Evolutionary conservation across 176 grass and related monocot species (phyloP).

Genomic region (Carex myosuroides): DNA sequence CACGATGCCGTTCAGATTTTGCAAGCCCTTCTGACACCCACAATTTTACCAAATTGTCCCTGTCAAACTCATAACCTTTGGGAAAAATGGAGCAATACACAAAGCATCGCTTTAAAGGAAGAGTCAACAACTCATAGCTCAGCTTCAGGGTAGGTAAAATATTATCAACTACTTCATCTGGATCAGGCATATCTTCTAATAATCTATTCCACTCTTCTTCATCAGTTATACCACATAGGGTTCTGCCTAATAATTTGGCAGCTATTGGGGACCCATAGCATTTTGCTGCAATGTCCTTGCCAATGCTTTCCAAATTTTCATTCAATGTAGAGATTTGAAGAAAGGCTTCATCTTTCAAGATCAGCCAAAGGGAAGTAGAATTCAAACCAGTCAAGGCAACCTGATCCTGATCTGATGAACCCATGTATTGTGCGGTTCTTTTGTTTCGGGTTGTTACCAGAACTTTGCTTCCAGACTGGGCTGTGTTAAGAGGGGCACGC

Average conservation of each 20-base stretch:
- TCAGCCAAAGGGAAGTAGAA: slow-evolving; percentile 3
- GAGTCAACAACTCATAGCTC: slow-evolving; percentile 30
- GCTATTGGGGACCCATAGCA: slow-evolving; percentile 20
- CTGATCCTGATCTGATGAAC: background rate
- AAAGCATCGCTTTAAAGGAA: slow-evolving; percentile 27
- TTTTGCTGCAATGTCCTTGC: slow-evolving; percentile 4
- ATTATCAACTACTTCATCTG: background rate
- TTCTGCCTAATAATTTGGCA: slow-evolving; percentile 18
- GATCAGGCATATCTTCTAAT: slow-evolving; percentile 4
- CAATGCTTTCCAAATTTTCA: slow-evolving; percentile 6
- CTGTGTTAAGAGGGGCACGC: background rate
- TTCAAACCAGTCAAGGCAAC: background rate
- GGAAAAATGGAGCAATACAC: slow-evolving; percentile 37
- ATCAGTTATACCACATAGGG: background rate
- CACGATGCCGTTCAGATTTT: background rate
- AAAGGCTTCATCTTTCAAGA: slow-evolving; percentile 25
- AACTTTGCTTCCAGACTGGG: slow-evolving; percentile 13
- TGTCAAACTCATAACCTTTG: slow-evolving; percentile 26
- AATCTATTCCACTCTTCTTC: slow-evolving; percentile 19
- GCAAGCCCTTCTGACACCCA: slow-evolving; percentile 28
- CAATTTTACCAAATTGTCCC: slow-evolving; percentile 30
- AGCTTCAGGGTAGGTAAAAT: slow-evolving; percentile 17
- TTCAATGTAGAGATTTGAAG: background rate
- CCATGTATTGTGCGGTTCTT: background rate
- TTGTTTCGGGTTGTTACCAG: slow-evolving; percentile 16